phyloP scores from a whole-genome alignment of 192 early-diverging fungal species.

The Pecoramyces ruminantium region DNA sequence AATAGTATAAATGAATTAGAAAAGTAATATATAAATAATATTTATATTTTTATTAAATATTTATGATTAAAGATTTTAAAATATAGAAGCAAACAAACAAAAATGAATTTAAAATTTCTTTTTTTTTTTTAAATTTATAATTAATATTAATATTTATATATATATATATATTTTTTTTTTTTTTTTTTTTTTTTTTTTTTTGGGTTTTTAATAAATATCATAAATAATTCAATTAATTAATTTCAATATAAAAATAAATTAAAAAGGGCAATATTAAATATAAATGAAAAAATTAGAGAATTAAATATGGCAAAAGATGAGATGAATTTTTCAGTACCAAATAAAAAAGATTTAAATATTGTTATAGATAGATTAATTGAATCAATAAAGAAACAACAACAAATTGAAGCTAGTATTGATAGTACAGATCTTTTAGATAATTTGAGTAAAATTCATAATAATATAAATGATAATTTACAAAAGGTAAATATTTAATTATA shows the following conservation, averaged over 20 bases:
- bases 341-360: background rate
- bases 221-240: background rate
- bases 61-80: too few relatives aligned
- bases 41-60: too few relatives aligned
- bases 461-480: background rate
- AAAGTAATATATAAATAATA: too few relatives aligned
- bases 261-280: background rate
- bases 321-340: background rate
- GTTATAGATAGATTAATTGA: background rate
- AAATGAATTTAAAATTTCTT: too few relatives aligned
- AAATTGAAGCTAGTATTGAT: background rate
- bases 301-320: background rate
- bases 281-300: background rate
- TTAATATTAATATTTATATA: too few relatives aligned
- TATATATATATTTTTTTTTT: too few relatives aligned
- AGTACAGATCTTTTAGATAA: background rate
- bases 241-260: too few relatives aligned
- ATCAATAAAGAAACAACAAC: background rate
- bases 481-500: too few relatives aligned
- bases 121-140: too few relatives aligned
- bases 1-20: background rate
- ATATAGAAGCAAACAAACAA: too few relatives aligned
- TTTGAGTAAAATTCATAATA: background rate
- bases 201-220: too few relatives aligned
- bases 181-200: too few relatives aligned